Percentiles rank a stretch among this genome's conserved stretches.
Conservation (phyloP, 164 flowering plant species). For the Kalanchoe fedtschenkoi region DNA sequence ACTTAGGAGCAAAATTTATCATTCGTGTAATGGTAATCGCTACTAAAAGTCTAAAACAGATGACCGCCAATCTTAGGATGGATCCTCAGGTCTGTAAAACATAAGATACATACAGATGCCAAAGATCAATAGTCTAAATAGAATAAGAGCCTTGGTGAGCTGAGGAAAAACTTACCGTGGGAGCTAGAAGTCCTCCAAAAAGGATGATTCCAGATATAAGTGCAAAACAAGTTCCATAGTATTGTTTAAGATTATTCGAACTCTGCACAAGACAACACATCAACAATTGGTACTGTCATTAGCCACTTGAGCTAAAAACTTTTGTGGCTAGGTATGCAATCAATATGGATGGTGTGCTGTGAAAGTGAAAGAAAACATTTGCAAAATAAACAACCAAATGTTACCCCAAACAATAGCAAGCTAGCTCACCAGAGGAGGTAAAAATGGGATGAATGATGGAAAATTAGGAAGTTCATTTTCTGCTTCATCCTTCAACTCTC, state of each 20-base stretch:
- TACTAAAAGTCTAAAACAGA: no score
- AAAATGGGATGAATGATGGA: slow-evolving; percentile 93
- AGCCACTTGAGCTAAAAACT: not conserved
- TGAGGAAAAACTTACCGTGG: slow-evolving; percentile 51
- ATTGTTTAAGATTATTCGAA: slow-evolving; percentile 64
- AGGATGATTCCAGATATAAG: slow-evolving; percentile 77
- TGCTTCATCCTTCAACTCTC: slow-evolving; percentile 42
- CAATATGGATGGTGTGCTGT: not conserved
- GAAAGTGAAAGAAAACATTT: no score
- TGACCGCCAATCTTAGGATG: no score
- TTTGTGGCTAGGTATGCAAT: not conserved
- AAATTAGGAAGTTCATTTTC: slow-evolving; percentile 80
- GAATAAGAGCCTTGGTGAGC: not conserved
- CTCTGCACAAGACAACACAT: slow-evolving; percentile 33
- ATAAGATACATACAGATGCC: no score
- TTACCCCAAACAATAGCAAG: not conserved
- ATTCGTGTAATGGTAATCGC: no score
- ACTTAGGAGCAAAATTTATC: no score
- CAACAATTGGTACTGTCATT: not conserved
- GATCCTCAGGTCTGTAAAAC: no score
- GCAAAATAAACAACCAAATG: not conserved
- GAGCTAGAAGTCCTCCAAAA: slow-evolving; percentile 95
- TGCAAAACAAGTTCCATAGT: slow-evolving; percentile 76
- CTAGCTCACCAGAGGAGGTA: slow-evolving; percentile 82
- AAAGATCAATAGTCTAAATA: no score